Evolutionary conservation across 768 basidiomycete species (phyloP).

Genomic region (Lentinula edodes): DNA sequence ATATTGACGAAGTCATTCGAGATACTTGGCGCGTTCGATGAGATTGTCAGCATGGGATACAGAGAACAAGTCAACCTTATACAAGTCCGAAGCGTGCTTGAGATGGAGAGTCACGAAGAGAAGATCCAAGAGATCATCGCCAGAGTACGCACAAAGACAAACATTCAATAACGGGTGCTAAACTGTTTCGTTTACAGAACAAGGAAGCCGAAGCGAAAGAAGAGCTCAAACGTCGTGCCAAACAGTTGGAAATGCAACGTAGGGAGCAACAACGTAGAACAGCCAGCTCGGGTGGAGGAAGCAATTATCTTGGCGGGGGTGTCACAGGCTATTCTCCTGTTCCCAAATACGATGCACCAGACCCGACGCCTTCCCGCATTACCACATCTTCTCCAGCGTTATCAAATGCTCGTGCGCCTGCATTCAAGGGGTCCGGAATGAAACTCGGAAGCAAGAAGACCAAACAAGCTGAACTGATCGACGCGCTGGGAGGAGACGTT

Average conservation of each 20-base stretch:
- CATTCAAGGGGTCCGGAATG: conserved; percentile 95
- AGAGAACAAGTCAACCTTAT: conserved; percentile 73
- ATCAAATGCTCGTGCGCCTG: conserved; percentile 54
- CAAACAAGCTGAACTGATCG: conserved; percentile 81
- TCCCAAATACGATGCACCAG: conserved; percentile 64
- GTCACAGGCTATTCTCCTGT: conserved; percentile 67
- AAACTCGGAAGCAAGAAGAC: conserved; percentile 92
- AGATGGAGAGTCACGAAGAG: conserved; percentile 91
- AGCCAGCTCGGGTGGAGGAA: conserved; percentile 40
- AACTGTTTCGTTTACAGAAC: conserved; percentile 47
- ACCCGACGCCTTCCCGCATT: conserved; percentile 37
- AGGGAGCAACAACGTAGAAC: conserved; percentile 86
- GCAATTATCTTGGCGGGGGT: conserved; percentile 63
- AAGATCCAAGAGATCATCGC: conserved; percentile 99
- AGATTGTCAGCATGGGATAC: conserved; percentile 89
- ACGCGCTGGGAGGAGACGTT: conserved; percentile 79
- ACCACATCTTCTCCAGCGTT: conserved; percentile 38
- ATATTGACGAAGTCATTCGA: conserved; percentile 90
- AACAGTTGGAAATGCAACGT: conserved; percentile 96
- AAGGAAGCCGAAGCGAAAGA: conserved; percentile 99
- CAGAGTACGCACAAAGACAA: conserved; percentile 47
- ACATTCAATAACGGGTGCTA: background rate
- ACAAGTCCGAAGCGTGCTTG: conserved; percentile 73
- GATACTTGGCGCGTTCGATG: conserved; percentile 92
- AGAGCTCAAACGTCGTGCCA: conserved; percentile 95